phyloP scores from a whole-genome alignment of 192 early-diverging fungal species.

The Backusella morwellensis region DNA sequence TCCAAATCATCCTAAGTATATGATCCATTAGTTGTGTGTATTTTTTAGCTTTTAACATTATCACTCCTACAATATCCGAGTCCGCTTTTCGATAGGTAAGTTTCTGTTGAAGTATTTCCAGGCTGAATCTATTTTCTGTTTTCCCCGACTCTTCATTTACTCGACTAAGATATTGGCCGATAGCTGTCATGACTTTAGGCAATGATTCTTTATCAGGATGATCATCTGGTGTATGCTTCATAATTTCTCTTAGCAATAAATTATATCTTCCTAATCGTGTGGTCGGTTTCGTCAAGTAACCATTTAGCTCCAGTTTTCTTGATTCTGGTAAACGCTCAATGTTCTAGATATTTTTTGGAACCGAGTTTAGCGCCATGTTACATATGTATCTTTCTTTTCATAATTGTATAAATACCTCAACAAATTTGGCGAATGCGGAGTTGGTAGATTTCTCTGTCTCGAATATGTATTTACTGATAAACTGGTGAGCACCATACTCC shows the following conservation, averaged over 20 bases:
- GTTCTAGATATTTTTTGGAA: not conserved
- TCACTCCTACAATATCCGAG: not conserved
- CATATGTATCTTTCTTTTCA: not conserved
- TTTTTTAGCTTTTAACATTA: not conserved
- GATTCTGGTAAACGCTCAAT: constrained; percentile 71
- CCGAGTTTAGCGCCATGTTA: not conserved
- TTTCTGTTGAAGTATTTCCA: constrained; percentile 66
- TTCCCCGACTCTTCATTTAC: constrained; percentile 89
- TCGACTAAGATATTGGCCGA: constrained; percentile 69
- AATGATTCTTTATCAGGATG: constrained; percentile 77
- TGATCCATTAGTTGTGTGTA: not conserved
- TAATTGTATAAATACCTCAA: constrained; percentile 50
- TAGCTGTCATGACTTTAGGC: constrained; percentile 67
- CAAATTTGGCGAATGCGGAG: constrained; percentile 66
- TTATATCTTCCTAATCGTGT: constrained; percentile 87
- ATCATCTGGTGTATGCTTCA: constrained; percentile 79
- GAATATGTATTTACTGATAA: constrained; percentile 77
- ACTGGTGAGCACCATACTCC: constrained; percentile 84
- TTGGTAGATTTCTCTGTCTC: constrained; percentile 78
- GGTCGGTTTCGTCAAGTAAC: constrained; percentile 85
- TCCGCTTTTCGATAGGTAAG: constrained; percentile 51
- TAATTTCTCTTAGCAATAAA: constrained; percentile 74
- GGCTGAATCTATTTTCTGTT: constrained; percentile 83
- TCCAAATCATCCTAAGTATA: constrained; percentile 60
- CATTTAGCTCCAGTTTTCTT: constrained; percentile 80